Base-by-base conservation (phyloP, 140 eudicot genomes). In the Cichorium intybus region DNA sequence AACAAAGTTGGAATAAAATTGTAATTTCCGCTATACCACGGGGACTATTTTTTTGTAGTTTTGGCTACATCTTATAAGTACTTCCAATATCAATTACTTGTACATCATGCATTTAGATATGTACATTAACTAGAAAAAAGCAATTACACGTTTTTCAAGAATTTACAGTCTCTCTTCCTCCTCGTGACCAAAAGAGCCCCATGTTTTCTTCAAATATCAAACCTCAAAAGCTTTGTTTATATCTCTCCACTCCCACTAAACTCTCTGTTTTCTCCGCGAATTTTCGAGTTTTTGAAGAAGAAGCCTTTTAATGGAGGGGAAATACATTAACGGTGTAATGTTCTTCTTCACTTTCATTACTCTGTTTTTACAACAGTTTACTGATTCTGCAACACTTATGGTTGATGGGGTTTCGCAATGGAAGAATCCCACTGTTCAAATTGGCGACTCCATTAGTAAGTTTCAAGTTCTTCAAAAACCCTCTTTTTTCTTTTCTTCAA, bases 361-460 rank as follows among this genome's bases (percentile, higher is more conserved):
- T 65, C 46, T 79, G 6, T 39, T 56, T 3, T 46, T 72, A 59
- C 84, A 74, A 43, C 62, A 75, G 16, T 67, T 61, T 51, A 67
- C 80, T 48, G 27, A 76, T n/a, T 74, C 88, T 80, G 72, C 88
- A 70, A 82, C 95, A 6, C 73, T 87, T 26, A 85, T 91, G 23
- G 89, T 87, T 24, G 97, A 91, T 85, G 97, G 96, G 29, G 88
- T 91, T 77, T 80, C 96, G 64, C 52, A 87, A 37, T 87, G 95
- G 96, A 74, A 76, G 46, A 79, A 87, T 37, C 96, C 95, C 18
- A 80, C 74, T 49, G 87, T 83, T 72, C 87, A 82, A 68, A 77
- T 85, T 57, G 96, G 96, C 46, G 97, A 91, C 77, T 77, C 97
- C 57, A 77, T 91, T 72, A 80, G 97, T 91, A 91, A 82, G 90